Evolutionary conservation across 768 basidiomycete species (phyloP), one percentile per base, ranked within the genome.

Genomic region (Suillus subaureus): DNA sequence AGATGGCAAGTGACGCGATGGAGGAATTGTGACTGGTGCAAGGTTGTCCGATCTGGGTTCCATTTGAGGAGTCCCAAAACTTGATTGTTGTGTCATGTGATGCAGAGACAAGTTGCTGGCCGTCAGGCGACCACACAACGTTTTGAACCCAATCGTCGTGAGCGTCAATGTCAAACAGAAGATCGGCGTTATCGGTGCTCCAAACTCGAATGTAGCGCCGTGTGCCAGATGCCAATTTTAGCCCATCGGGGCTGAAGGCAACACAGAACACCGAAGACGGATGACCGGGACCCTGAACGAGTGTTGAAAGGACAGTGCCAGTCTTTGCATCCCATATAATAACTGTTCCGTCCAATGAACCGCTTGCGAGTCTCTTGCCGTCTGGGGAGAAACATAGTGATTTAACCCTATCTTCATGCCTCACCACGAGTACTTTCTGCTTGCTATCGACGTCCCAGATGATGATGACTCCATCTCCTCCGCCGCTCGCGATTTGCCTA

Each of bases 391-490:
- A 61, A 43, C 58, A 23, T 21, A 54, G 51, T 37, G 58, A 77
- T 66, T 68, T 70, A 12, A 77, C 70, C 37, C 70, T 66, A 2
- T 66, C 73, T 40, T 67, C 66, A 49, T 76, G 75, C 7, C 70
- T 75, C 12, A 72, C 70, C 1, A 77, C 69, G 33, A 68, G 69
- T 12, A 62, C 52, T 58, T 67, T 72, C 4, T 72, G 55, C 55
- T 68, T 72, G 21, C 31, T 70, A n/a, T 72, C 42, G 4, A 70
- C 69, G 13, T 66, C 51, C 75, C 75, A 76, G 2, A 76, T 71
- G 18, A 74, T 37, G 12, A 37, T 37, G 37, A 13, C 12, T 12
- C 69, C 66, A 63, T 76, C 76, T 63, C 74, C 71, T 35, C 74
- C 66, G 39, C 63, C 75, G 8, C 70, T 75, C 23, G 73, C 75